Conservation (phyloP, 116 monocot genomes). For the Dioscorea cayenensis region DNA sequence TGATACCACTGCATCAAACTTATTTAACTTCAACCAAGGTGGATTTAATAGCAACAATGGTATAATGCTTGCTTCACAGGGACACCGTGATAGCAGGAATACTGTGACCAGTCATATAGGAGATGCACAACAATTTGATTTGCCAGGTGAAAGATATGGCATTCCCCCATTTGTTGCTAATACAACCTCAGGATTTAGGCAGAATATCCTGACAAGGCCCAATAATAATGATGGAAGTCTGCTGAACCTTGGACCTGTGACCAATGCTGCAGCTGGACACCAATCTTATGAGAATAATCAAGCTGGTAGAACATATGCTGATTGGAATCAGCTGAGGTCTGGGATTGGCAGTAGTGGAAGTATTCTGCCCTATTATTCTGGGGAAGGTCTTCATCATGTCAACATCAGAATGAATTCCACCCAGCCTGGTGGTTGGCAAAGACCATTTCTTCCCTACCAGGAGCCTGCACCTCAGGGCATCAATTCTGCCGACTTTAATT, state of each 20-base stretch:
- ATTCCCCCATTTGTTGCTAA: too few relatives aligned
- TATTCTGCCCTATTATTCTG: not conserved
- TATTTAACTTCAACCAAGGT: not conserved
- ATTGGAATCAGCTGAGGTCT: not conserved
- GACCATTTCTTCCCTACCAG: too few relatives aligned
- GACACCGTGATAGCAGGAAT: not conserved
- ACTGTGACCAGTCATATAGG: too few relatives aligned
- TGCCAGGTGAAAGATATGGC: too few relatives aligned
- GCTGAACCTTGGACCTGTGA: too few relatives aligned
- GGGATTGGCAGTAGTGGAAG: not conserved
- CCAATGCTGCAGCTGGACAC: not conserved
- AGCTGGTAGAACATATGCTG: not conserved
- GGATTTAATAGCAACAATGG: not conserved
- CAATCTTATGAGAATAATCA: not conserved
- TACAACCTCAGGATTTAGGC: too few relatives aligned
- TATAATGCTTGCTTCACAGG: not conserved
- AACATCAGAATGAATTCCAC: not conserved
- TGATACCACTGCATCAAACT: not conserved
- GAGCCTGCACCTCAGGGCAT: too few relatives aligned
- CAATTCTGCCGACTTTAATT: too few relatives aligned
- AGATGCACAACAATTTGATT: too few relatives aligned
- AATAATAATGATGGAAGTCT: too few relatives aligned
- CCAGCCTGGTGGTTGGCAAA: not conserved
- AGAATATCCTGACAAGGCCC: too few relatives aligned
- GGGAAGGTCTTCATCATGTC: not conserved